These are phyloP conservation scores for Podaxis carcinomalis DNA, from an alignment of 768 basidiomycete genomes.

Conservation along the genomic window DNA sequence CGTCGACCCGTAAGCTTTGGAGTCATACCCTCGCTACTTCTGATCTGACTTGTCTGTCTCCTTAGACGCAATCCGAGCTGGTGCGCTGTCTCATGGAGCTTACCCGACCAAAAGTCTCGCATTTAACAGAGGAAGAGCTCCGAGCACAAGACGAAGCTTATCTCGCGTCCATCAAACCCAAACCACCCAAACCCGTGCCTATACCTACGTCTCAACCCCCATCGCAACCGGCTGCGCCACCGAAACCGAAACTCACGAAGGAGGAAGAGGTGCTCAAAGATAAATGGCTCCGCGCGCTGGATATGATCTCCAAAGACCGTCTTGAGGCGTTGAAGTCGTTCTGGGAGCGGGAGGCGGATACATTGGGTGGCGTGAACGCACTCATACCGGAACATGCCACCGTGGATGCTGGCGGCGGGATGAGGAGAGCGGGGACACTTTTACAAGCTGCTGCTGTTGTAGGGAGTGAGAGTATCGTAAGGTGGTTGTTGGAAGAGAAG, in stretches of 20 bases:
- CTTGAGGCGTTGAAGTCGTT: constrained; percentile 78
- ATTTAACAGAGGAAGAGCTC: constrained; percentile 82
- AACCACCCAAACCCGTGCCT: constrained; percentile 46
- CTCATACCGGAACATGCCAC: constrained; percentile 61
- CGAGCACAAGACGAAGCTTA: constrained; percentile 85
- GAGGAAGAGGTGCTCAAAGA: constrained; percentile 80
- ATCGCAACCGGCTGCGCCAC: constrained; percentile 41
- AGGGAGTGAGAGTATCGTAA: constrained; percentile 72
- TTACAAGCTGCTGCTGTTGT: constrained; percentile 72
- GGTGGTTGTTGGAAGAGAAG: constrained; percentile 74
- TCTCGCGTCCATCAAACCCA: constrained; percentile 83
- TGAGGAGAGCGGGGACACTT: constrained; percentile 45
- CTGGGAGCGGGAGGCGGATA: constrained; percentile 67
- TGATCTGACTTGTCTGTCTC: neutral
- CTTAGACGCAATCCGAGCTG: constrained; percentile 87
- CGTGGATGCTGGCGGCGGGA: neutral
- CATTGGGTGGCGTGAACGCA: constrained; percentile 56
- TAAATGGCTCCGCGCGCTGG: constrained; percentile 79
- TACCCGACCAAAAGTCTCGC: constrained; percentile 77
- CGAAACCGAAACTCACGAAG: constrained; percentile 59
- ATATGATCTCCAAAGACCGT: constrained; percentile 86
- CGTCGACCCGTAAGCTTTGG: constrained; percentile 73
- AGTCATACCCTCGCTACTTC: neutral
- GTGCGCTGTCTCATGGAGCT: constrained; percentile 83
- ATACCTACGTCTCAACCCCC: constrained; percentile 26